Evolutionary conservation across 371 early-diverging fungal species (phyloP).

Genomic region (Nosema muscidifuracis): DNA sequence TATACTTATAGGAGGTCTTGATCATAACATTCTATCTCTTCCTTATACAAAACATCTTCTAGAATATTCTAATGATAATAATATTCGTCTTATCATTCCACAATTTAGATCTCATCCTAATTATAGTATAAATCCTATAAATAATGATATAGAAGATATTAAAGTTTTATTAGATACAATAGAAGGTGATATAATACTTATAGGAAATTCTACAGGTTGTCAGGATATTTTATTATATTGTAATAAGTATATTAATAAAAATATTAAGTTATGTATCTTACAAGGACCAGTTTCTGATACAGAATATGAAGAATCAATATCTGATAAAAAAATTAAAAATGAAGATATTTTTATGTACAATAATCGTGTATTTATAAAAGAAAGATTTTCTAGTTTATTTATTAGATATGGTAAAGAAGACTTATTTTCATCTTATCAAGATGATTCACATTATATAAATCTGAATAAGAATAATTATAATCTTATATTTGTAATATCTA

Average conservation of each 20-base stretch:
- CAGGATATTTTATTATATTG: conserved; percentile 50
- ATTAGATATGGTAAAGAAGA: conserved; percentile 52
- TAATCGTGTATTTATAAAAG: conserved; percentile 3
- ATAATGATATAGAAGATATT: conserved; percentile 39
- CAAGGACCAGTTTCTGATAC: conserved; percentile 63
- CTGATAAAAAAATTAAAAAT: conserved; percentile 10
- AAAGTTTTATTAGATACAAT: neutral
- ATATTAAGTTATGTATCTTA: conserved; percentile 38
- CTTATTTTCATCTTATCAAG: conserved; percentile 49
- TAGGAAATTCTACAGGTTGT: conserved; percentile 62
- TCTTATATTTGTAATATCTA: conserved; percentile 46
- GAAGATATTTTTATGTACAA: conserved; percentile 29
- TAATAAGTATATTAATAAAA: conserved; percentile 9
- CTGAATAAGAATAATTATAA: conserved; percentile 23
- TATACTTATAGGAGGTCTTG: conserved; percentile 36
- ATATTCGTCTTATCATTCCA: conserved; percentile 30
- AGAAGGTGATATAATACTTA: conserved; percentile 29
- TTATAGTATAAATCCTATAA: conserved; percentile 27
- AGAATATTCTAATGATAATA: conserved; percentile 16
- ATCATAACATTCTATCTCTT: conserved; percentile 8
- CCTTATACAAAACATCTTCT: conserved; percentile 9
- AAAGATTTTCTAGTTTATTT: conserved; percentile 49
- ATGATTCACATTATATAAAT: conserved; percentile 27
- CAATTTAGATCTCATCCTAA: conserved; percentile 43
- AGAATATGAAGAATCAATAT: conserved; percentile 53